Conservation (phyloP, 768 basidiomycete species). For the Rhodotorula babjevae region DNA sequence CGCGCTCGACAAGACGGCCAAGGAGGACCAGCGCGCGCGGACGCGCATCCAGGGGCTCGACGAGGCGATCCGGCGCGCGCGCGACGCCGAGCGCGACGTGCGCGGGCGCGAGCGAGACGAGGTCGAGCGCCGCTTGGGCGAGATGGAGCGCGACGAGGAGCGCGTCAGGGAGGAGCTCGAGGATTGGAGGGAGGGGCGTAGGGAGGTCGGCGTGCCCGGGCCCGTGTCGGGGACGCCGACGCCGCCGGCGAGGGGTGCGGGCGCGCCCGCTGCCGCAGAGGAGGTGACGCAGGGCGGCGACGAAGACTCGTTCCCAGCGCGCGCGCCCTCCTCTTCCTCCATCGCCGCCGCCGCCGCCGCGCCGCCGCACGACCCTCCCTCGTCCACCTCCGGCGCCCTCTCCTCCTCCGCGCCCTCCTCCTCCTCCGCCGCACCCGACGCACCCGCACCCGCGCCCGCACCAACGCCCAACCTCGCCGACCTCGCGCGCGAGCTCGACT, state of each 20-base stretch:
- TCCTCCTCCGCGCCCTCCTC: too few relatives aligned
- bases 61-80: conserved; percentile 29
- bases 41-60: conserved; percentile 31
- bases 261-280: neutral
- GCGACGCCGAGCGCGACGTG: conserved; percentile 6
- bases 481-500: conserved; percentile 33
- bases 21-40: conserved; percentile 39
- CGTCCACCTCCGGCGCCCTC: too few relatives aligned
- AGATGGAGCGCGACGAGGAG: conserved; percentile 4
- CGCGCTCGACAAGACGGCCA: conserved; percentile 33
- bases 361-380: too few relatives aligned
- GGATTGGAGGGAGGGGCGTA: conserved; percentile 18
- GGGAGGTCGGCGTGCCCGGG: neutral
- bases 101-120: conserved; percentile 13
- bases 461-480: conserved; percentile 12
- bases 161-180: conserved; percentile 10
- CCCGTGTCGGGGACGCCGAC: neutral
- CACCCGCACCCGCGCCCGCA: neutral
- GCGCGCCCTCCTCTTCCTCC: too few relatives aligned
- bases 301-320: neutral
- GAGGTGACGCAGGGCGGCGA: neutral
- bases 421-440: too few relatives aligned
- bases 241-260: neutral
- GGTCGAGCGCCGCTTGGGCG: conserved; percentile 8
- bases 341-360: neutral